Percentiles rank a stretch among this genome's conserved stretches.
phyloP scores from a whole-genome alignment of 2,329 filamentous ascomycete genomes.

The Sarocladiaceae sp. region DNA sequence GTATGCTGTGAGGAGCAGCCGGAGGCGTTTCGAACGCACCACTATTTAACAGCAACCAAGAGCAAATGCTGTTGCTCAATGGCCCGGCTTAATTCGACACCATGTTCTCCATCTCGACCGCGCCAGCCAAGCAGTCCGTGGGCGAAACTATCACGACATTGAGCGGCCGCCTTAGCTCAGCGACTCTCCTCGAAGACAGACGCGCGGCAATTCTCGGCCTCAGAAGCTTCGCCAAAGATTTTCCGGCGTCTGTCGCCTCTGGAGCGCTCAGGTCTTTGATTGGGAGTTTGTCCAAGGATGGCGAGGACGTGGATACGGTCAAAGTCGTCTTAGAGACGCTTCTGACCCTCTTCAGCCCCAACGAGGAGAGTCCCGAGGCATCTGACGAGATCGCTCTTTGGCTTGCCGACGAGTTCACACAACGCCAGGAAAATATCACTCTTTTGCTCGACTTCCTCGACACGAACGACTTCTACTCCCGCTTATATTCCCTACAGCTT shows the following conservation, averaged over 20 bases:
- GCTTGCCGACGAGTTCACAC: constrained; percentile 97
- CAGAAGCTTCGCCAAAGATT: constrained; percentile 93
- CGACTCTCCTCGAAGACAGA: constrained; percentile 90
- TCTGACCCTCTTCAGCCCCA: constrained; percentile 80
- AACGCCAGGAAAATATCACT: constrained; percentile 94
- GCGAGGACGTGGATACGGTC: constrained; percentile 92
- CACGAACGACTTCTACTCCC: constrained; percentile 80
- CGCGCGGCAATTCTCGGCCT: constrained; percentile 89
- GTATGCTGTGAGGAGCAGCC: not conserved
- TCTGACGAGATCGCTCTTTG: constrained; percentile 95
- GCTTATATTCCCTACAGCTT: constrained; percentile 86
- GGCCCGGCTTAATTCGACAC: constrained; percentile 21
- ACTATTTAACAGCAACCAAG: not conserved
- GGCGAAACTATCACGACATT: constrained; percentile 90
- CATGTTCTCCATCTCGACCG: constrained; percentile 64
- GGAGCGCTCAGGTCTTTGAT: constrained; percentile 89
- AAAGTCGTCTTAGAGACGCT: constrained; percentile 94
- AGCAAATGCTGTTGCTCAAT: constrained; percentile 20
- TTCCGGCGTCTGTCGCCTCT: constrained; percentile 91
- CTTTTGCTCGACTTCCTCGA: constrained; percentile 87
- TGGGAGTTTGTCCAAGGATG: constrained; percentile 77
- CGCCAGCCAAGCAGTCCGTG: constrained; percentile 93
- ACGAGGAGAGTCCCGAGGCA: constrained; percentile 75
- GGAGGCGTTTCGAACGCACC: not conserved
- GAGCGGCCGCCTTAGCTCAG: constrained; percentile 80